Evolutionary conservation across 306 rosid species (phyloP).

Genomic region (Dalbergia oliveri): DNA sequence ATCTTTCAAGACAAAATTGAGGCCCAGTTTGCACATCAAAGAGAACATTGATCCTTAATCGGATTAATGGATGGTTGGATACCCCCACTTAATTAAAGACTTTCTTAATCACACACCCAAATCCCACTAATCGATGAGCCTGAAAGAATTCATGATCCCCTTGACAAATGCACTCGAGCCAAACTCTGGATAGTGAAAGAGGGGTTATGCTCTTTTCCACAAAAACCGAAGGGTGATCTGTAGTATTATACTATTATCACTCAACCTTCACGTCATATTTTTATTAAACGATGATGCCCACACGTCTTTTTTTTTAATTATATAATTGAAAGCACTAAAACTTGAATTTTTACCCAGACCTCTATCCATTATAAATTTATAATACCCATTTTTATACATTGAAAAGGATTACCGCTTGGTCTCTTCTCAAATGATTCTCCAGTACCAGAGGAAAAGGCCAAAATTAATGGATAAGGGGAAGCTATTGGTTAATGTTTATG

Average conservation of each 20-base stretch:
- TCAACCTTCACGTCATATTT: constrained; percentile 12
- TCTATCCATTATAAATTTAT: constrained; percentile 1
- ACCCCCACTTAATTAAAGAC: constrained; percentile 36
- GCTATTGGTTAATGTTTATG: not conserved
- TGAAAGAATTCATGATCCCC: constrained; percentile 11
- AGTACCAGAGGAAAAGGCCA: constrained; percentile 3
- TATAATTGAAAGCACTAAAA: constrained; percentile 3
- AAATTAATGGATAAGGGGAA: not conserved
- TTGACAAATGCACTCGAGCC: constrained; percentile 36
- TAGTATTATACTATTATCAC: not conserved
- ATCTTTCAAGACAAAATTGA: constrained; percentile 27
- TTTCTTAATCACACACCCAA: constrained; percentile 29
- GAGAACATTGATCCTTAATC: not conserved
- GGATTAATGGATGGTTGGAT: constrained; percentile 15
- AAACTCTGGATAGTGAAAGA: constrained; percentile 3
- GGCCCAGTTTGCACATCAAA: constrained; percentile 20
- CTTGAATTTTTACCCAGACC: not conserved
- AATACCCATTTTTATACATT: not conserved
- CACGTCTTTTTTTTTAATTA: not conserved
- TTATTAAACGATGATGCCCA: not conserved
- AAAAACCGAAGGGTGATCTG: not conserved
- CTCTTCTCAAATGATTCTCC: constrained; percentile 21
- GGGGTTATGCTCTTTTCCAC: not conserved
- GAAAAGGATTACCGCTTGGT: not conserved
- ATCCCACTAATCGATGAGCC: constrained; percentile 37